Evolutionary conservation across 305 asterid genomes (phyloP).

Genomic region (Ajuga reptans): DNA sequence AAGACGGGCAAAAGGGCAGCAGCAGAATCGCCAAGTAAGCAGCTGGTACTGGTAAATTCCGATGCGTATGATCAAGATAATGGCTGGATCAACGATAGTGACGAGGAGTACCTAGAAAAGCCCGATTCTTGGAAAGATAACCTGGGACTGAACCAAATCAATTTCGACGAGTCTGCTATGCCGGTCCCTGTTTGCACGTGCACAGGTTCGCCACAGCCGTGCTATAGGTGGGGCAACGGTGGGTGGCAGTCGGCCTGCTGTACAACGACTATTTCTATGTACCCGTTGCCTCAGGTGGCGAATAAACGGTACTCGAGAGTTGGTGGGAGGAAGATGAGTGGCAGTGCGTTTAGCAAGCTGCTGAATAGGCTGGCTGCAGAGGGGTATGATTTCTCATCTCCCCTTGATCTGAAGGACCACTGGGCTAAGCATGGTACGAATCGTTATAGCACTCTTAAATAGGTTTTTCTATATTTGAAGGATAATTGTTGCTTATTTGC

Average conservation of each 20-base stretch:
- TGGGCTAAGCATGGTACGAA: slow-evolving; percentile 94
- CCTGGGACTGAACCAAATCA: slow-evolving; percentile 62
- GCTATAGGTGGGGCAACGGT: slow-evolving; percentile 91
- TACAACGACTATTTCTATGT: slow-evolving; percentile 75
- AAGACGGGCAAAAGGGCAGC: slow-evolving; percentile 38
- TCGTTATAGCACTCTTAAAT: slow-evolving; percentile 70
- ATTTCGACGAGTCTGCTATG: slow-evolving; percentile 72
- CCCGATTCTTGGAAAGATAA: slow-evolving; percentile 68
- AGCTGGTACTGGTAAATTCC: slow-evolving; percentile 22
- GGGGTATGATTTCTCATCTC: slow-evolving; percentile 59
- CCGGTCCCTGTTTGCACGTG: slow-evolving; percentile 85
- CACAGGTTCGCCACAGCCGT: slow-evolving; percentile 84
- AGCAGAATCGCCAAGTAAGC: slow-evolving; percentile 41
- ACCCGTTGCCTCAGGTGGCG: slow-evolving; percentile 75
- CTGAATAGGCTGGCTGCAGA: slow-evolving; percentile 64
- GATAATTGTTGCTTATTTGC: slow-evolving; percentile 20
- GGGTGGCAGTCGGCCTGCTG: slow-evolving; percentile 97
- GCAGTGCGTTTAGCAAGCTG: slow-evolving; percentile 67
- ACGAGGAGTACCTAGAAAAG: slow-evolving; percentile 44
- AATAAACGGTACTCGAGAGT: slow-evolving; percentile 67
- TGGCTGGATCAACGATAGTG: slow-evolving; percentile 43
- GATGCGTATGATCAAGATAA: slow-evolving; percentile 30
- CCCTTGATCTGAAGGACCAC: slow-evolving; percentile 80
- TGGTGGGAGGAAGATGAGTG: slow-evolving; percentile 88
- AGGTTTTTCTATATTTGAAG: slow-evolving; percentile 20